These are phyloP conservation scores for Neospermospora avenae DNA, from an alignment of 2,329 filamentous ascomycete species.

Conservation along the genomic window DNA sequence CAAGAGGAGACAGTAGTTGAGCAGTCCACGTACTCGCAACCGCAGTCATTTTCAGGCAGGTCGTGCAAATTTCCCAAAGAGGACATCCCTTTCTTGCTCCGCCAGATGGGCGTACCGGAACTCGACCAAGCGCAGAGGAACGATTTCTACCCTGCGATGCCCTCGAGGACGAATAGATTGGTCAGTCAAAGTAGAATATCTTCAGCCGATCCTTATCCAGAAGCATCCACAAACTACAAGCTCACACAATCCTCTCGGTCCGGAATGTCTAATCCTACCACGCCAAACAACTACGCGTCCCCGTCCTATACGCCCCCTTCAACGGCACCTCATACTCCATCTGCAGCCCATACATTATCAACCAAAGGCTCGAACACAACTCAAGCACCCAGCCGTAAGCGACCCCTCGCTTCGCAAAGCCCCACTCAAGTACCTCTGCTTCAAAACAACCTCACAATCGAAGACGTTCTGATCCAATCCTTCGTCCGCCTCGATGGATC, in stretches of 20 bases:
- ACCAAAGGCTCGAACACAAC: not conserved
- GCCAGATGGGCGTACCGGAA: constrained; percentile 10
- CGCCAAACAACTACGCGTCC: constrained; percentile 13
- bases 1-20: not conserved
- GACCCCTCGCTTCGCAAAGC: constrained; percentile 22
- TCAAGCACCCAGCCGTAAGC: constrained; percentile 13
- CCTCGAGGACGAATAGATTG: not conserved
- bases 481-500: constrained; percentile 30
- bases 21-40: not conserved
- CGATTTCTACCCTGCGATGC: not conserved
- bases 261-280: constrained; percentile 8
- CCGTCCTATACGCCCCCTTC: constrained; percentile 15
- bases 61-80: constrained; percentile 3
- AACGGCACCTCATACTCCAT: constrained; percentile 13
- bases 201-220: not conserved
- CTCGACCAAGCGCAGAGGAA: constrained; percentile 11
- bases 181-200: not conserved
- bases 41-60: not conserved
- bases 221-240: not conserved
- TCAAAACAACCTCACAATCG: constrained; percentile 28
- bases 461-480: constrained; percentile 31
- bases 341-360: not conserved
- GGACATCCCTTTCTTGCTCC: constrained; percentile 1
- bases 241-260: not conserved
- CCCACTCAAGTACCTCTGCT: constrained; percentile 22